A percentile compares a stretch with the other conserved stretches of the same genome.
Evolutionary conservation across 108 stramenopile genomes (phyloP).

Genomic region (Cyclotella atomus): DNA sequence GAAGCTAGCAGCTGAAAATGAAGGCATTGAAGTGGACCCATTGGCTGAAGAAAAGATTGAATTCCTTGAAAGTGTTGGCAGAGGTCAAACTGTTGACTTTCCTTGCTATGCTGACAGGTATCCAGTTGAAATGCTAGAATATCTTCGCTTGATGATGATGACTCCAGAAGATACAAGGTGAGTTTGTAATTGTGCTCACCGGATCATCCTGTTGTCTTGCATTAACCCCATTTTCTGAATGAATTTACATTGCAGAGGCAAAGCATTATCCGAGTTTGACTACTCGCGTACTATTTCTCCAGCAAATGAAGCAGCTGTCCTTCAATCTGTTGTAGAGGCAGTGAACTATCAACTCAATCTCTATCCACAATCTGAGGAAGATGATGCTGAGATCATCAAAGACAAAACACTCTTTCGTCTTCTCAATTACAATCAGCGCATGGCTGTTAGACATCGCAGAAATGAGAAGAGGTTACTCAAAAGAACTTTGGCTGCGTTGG

Average conservation of each 20-base stretch:
- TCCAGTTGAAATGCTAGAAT: conserved; percentile 94
- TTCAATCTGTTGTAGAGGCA: conserved; percentile 82
- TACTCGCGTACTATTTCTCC: conserved; percentile 85
- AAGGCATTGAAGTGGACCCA: conserved; percentile 62
- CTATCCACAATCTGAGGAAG: conserved; percentile 90
- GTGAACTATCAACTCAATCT: conserved; percentile 82
- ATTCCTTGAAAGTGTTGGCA: conserved; percentile 83
- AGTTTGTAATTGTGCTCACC: conserved; percentile 7
- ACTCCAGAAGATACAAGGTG: conserved; percentile 85
- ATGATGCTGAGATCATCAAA: conserved; percentile 86
- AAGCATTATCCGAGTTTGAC: conserved; percentile 77
- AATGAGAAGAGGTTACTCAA: conserved; percentile 92
- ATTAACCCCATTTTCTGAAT: not conserved
- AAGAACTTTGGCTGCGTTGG: conserved; percentile 88
- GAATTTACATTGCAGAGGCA: conserved; percentile 43
- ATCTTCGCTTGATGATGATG: conserved; percentile 93
- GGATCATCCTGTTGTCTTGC: no score
- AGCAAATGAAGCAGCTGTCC: conserved; percentile 91
- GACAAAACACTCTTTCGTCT: conserved; percentile 82
- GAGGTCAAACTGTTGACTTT: conserved; percentile 85
- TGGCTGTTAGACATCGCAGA: conserved; percentile 87
- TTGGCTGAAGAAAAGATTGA: conserved; percentile 86
- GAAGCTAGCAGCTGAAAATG: conserved; percentile 51
- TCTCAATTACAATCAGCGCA: conserved; percentile 85
- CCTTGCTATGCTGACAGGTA: conserved; percentile 96